Conservation (phyloP, 345 rosid species). For the Aurinia saxatilis region DNA sequence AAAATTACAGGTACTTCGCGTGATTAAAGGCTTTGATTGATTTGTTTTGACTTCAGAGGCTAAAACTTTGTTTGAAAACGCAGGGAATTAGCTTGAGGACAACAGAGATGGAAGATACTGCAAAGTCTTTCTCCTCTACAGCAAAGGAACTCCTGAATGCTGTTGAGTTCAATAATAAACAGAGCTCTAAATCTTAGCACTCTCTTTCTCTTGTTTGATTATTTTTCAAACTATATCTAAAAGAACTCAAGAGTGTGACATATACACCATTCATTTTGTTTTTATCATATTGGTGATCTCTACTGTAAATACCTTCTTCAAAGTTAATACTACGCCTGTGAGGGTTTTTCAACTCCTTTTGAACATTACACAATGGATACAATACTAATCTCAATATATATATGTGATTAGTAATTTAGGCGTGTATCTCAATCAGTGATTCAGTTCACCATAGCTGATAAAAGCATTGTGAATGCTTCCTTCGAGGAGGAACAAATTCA, state of each 20-base stretch:
- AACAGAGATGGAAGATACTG: constrained; percentile 74
- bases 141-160: constrained; percentile 64
- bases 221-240: not conserved
- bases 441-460: not conserved
- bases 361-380: not conserved
- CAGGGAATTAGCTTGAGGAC: constrained; percentile 76
- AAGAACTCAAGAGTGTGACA: not conserved
- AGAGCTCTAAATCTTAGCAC: constrained; percentile 27
- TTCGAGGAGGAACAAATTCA: not conserved
- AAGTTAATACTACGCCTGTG: not conserved
- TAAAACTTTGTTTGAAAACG: not conserved
- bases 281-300: not conserved
- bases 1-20: constrained; percentile 60
- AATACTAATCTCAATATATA: too few relatives aligned
- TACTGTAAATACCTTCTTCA: constrained; percentile 16
- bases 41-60: not conserved
- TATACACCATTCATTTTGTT: not conserved
- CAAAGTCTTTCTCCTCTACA: constrained; percentile 79
- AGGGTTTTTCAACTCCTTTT: not conserved
- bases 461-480: not conserved
- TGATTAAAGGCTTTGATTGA: not conserved
- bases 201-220: not conserved
- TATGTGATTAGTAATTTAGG: too few relatives aligned
- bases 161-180: constrained; percentile 59
- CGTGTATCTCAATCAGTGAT: not conserved